A percentile compares a stretch with the other conserved stretches of the same genome.
Evolutionary conservation across 148 eudicot genomes (phyloP).

Genomic region (Camellia sinensis): DNA sequence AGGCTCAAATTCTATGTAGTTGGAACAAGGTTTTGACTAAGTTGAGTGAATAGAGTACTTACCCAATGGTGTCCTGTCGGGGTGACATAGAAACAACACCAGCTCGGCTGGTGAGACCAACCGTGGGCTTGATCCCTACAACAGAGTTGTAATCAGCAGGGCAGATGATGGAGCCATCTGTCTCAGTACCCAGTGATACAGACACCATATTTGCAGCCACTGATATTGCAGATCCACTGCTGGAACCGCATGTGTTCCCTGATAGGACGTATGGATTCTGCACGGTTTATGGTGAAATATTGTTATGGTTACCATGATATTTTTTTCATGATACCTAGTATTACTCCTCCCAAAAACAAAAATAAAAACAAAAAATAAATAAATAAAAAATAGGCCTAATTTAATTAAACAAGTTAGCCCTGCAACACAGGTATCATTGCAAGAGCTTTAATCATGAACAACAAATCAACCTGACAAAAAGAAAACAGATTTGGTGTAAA

Average conservation of each 20-base stretch:
- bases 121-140: slow-evolving; percentile 46
- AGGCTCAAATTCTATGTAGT: background rate
- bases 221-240: slow-evolving; percentile 34
- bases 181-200: slow-evolving; percentile 28
- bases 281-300: background rate
- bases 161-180: slow-evolving; percentile 33
- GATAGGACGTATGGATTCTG: slow-evolving; percentile 20
- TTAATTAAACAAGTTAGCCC: too few relatives aligned
- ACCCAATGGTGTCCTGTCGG: slow-evolving; percentile 49
- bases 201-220: slow-evolving; percentile 31
- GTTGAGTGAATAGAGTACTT: background rate
- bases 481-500: too few relatives aligned
- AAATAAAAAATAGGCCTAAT: too few relatives aligned
- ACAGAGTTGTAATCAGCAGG: slow-evolving; percentile 40
- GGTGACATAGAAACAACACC: slow-evolving; percentile 43
- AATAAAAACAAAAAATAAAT: too few relatives aligned
- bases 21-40: too few relatives aligned
- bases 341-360: too few relatives aligned
- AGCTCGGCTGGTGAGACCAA: slow-evolving; percentile 49
- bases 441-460: too few relatives aligned
- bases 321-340: too few relatives aligned
- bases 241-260: slow-evolving; percentile 26
- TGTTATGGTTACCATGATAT: too few relatives aligned
- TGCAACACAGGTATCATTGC: too few relatives aligned
- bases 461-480: too few relatives aligned